These are phyloP conservation scores for Wickerhamomyces kurtzmanii DNA, from an alignment of 805 yeast species.

Conservation along the genomic window DNA sequence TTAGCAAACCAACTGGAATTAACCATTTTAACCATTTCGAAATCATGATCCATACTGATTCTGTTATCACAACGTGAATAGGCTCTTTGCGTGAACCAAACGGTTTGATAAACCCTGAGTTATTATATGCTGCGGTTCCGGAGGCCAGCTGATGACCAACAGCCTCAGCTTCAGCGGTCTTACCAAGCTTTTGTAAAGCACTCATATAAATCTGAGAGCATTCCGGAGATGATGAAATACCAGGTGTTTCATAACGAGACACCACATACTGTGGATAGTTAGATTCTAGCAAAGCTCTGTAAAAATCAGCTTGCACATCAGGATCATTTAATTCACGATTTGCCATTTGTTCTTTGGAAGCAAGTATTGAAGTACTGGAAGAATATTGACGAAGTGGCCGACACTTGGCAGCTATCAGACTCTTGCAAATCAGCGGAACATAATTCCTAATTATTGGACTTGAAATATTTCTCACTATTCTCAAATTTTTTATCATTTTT, in stretches of 20 bases:
- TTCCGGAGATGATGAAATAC: slow-evolving; percentile 76
- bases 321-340: slow-evolving; percentile 66
- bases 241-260: slow-evolving; percentile 88
- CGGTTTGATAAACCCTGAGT: slow-evolving; percentile 21
- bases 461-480: too few relatives aligned
- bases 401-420: too few relatives aligned
- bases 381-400: too few relatives aligned
- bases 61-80: slow-evolving; percentile 87
- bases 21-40: slow-evolving; percentile 88
- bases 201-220: slow-evolving; percentile 73
- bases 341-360: slow-evolving; percentile 76
- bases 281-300: slow-evolving; percentile 59
- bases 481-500: too few relatives aligned
- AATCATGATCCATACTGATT: slow-evolving; percentile 65
- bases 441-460: too few relatives aligned
- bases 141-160: slow-evolving; percentile 38
- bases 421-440: too few relatives aligned
- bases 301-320: slow-evolving; percentile 72
- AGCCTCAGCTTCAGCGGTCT: slow-evolving; percentile 66
- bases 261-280: slow-evolving; percentile 95
- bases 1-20: slow-evolving; percentile 66
- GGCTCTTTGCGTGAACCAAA: slow-evolving; percentile 72
- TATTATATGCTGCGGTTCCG: slow-evolving; percentile 16
- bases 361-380: too few relatives aligned
- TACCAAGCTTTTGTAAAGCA: slow-evolving; percentile 74